These are phyloP conservation scores for Wallacemonas sp. DNA, from an alignment of 208 protist species.

Conservation along the genomic window DNA sequence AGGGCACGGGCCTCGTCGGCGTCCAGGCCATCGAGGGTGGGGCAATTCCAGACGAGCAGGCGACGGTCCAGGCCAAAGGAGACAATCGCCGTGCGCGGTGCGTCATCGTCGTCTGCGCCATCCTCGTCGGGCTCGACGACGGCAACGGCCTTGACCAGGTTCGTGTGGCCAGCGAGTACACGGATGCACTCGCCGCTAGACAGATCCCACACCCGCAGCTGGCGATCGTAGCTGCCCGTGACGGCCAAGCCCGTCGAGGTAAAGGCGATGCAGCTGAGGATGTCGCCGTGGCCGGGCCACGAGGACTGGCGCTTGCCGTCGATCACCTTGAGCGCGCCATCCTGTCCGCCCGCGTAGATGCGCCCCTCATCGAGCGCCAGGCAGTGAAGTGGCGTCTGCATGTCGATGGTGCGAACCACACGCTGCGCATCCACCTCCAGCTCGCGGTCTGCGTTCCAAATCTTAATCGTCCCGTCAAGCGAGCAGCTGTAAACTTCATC, in stretches of 20 bases:
- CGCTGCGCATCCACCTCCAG: constrained; percentile 25
- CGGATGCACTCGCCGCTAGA: constrained; percentile 54
- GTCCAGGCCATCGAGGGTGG: constrained; percentile 43
- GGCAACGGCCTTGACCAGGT: constrained; percentile 47
- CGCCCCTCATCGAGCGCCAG: constrained; percentile 40
- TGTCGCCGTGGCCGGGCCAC: constrained; percentile 64
- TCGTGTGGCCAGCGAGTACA: constrained; percentile 64
- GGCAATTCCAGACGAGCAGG: constrained; percentile 71
- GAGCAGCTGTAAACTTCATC: constrained; percentile 69
- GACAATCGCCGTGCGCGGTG: constrained; percentile 40
- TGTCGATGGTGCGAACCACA: constrained; percentile 36
- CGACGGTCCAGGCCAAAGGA: constrained; percentile 61
- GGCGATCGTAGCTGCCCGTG: constrained; percentile 74
- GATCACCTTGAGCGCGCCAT: constrained; percentile 67
- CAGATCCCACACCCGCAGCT: constrained; percentile 72
- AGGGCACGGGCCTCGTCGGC: constrained; percentile 33
- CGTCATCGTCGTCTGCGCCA: constrained; percentile 36
- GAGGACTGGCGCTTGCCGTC: constrained; percentile 52
- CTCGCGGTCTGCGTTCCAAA: constrained; percentile 51
- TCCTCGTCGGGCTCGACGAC: constrained; percentile 31
- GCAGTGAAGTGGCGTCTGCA: constrained; percentile 49
- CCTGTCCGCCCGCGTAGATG: constrained; percentile 61
- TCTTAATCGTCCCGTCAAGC: constrained; percentile 69
- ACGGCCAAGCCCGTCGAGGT: constrained; percentile 37
- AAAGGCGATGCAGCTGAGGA: constrained; percentile 64